Evolutionary conservation across 2,329 filamentous ascomycete genomes (phyloP), one percentile per base, ranked within the genome.

Genomic region (Curvularia hawaiiensis): DNA sequence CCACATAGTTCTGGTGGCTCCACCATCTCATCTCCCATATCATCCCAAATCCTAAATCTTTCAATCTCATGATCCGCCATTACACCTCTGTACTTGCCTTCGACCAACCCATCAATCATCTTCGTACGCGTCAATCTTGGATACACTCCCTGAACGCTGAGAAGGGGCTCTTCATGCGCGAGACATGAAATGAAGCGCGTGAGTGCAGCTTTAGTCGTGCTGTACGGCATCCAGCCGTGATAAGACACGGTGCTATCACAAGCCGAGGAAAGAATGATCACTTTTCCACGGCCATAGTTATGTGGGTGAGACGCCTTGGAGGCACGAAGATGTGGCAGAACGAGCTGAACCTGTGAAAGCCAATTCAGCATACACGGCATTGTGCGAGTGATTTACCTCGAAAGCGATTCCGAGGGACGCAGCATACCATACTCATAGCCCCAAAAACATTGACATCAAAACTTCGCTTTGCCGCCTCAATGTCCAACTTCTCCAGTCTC

Each of bases 1-100:
- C 64, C 68, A 52, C 66, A 70, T 54, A 58, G 60, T 16, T 61
- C 61, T 10, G 68, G 58, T 22, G 67, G 67, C 58, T 71, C 68
- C 11, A 69, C 53, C 59, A 67, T 68, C 51, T 60, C 61, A 20
- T 70, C 68, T 1, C 68, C 67, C 50, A 66, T 61, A 40, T 63
- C 57, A 43, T 66, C 59, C 67, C 68, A 71, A 0, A 62, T 59
- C 44, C 56, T 56, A 33, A 71, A 70, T 30, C 62, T 49, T 51
- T 71, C 68, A n/a, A 70, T 59, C 50, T 71, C 67, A 43, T 71
- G 66, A 24, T 70, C 63, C 16, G 68, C 67, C 67, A 70, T 69
- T 16, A 69, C 50, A 0, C 60, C 61, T 20, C 57, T 63, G 50
- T 68, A 70, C 46, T 58, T 61, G 11, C 63, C 65, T 22, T 56